Percentiles rank a stretch among this genome's conserved stretches.
phyloP scores from a whole-genome alignment of 1,284 basidiomycete genomes.

The Kalmanozyma brasiliensis region DNA sequence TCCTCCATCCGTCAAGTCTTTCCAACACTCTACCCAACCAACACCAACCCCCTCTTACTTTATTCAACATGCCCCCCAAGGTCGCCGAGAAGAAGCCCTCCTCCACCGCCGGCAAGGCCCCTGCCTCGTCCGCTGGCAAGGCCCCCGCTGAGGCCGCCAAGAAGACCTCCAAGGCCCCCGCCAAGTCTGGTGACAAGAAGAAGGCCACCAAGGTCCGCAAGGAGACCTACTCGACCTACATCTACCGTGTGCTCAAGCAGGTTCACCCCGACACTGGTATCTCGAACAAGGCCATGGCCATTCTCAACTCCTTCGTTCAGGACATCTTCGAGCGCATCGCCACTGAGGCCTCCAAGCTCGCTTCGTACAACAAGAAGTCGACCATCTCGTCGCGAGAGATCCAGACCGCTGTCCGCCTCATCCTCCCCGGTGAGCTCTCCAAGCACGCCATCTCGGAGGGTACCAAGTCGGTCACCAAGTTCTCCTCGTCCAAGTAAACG shows the following conservation, averaged over 20 bases:
- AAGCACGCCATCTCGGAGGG: constrained; percentile 88
- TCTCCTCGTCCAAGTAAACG: constrained; percentile 69
- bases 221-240: constrained; percentile 71
- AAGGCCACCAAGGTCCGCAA: constrained; percentile 75
- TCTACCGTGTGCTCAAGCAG: constrained; percentile 74
- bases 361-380: constrained; percentile 68
- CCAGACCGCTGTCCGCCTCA: constrained; percentile 68
- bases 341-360: constrained; percentile 68
- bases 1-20: constrained; percentile 39
- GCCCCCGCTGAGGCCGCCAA: constrained; percentile 74
- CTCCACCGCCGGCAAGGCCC: constrained; percentile 73
- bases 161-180: constrained; percentile 69
- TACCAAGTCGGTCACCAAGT: constrained; percentile 75
- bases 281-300: constrained; percentile 71
- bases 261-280: constrained; percentile 70
- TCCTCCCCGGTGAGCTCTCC: constrained; percentile 75
- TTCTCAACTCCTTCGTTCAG: constrained; percentile 69
- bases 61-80: constrained; percentile 63
- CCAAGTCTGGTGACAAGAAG: constrained; percentile 73
- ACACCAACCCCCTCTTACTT: constrained; percentile 16
- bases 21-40: constrained; percentile 13
- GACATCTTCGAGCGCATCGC: constrained; percentile 71
- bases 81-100: constrained; percentile 71
- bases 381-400: constrained; percentile 69
- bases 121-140: constrained; percentile 70